These are phyloP conservation scores for Saccharomycopsis sp. DNA, from an alignment of 805 yeast genomes.

Conservation along the genomic window DNA sequence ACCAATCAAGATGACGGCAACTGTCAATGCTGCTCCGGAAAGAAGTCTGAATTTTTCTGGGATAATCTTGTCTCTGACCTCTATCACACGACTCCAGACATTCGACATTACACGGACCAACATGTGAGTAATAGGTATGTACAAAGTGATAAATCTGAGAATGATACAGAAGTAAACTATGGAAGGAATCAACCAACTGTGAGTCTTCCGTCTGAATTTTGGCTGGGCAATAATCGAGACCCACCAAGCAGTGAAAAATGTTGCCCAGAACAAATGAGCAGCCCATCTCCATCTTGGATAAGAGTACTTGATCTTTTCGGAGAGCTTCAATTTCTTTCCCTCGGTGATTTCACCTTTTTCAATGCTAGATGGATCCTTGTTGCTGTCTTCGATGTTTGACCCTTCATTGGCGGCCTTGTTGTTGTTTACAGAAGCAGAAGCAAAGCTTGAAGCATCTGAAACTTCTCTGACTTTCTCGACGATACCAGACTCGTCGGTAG, in stretches of 20 bases:
- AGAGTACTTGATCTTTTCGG: conserved; percentile 6
- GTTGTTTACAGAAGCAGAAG: neutral
- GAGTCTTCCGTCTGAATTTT: conserved; percentile 35
- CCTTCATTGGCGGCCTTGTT: neutral
- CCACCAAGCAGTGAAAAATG: conserved; percentile 52
- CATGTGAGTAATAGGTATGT: conserved; percentile 30
- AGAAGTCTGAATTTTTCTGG: conserved; percentile 38
- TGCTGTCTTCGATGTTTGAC: neutral
- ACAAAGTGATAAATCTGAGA: conserved; percentile 46
- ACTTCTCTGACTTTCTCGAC: neutral
- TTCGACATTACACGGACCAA: conserved; percentile 3
- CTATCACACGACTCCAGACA: conserved; percentile 9
- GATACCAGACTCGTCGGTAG: neutral
- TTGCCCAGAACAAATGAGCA: conserved; percentile 27
- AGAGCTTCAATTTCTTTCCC: neutral
- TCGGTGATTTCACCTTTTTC: conserved; percentile 1
- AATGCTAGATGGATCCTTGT: neutral
- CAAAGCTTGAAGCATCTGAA: neutral
- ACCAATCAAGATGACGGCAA: conserved; percentile 46
- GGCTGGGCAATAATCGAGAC: conserved; percentile 45
- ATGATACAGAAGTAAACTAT: conserved; percentile 44
- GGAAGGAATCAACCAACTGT: conserved; percentile 52
- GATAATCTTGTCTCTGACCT: conserved; percentile 31
- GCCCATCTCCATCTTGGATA: conserved; percentile 24
- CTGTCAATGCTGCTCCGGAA: conserved; percentile 39